Evolutionary conservation across 495 filamentous ascomycete genomes (phyloP).

Genomic region (Penicillium daleae): DNA sequence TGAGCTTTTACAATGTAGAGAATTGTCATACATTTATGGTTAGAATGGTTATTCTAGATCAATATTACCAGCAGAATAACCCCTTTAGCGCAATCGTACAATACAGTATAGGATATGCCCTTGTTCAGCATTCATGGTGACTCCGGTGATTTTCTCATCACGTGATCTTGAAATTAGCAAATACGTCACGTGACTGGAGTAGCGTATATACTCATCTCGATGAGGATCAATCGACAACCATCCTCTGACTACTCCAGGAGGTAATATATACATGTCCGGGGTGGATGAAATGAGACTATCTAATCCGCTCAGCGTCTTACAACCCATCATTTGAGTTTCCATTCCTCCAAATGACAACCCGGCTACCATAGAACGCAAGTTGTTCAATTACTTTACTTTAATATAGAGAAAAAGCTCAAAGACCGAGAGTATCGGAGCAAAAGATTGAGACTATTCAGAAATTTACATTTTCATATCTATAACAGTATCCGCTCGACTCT

Average conservation of each 20-base stretch:
- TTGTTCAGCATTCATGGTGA: neutral
- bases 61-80: neutral
- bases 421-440: neutral
- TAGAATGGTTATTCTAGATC: neutral
- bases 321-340: neutral
- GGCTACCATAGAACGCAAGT: neutral
- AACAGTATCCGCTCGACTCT: neutral
- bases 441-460: neutral
- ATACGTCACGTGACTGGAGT: slow-evolving; percentile 6
- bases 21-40: neutral
- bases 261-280: neutral
- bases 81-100: too few species aligned
- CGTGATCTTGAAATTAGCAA: slow-evolving; percentile 26
- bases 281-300: neutral
- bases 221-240: neutral
- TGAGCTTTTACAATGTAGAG: neutral
- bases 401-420: neutral
- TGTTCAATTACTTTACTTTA: neutral
- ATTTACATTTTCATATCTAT: neutral
- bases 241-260: neutral
- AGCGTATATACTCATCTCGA: neutral
- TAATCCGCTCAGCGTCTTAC: neutral
- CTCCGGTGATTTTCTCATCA: slow-evolving; percentile 10
- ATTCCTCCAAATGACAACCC: neutral
- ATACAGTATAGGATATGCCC: too few species aligned